Evolutionary conservation across 768 basidiomycete species (phyloP).

Genomic region (Psilocybe sp.): DNA sequence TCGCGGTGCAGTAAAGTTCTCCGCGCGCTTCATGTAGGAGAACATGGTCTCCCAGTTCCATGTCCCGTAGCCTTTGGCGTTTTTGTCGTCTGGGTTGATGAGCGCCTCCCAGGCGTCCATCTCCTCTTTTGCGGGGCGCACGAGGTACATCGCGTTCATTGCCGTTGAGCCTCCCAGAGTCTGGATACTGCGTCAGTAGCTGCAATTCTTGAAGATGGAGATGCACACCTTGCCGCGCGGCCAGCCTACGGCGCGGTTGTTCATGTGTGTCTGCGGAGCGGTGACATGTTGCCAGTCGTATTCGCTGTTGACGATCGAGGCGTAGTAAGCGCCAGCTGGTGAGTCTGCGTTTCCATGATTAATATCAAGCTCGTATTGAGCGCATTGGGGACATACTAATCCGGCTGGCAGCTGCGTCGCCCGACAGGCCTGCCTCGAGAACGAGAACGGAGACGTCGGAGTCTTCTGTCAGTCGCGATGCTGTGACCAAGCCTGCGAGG

Average conservation of each 20-base stretch:
- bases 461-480: conserved; percentile 34
- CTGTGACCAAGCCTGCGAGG: conserved; percentile 28
- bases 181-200: conserved; percentile 4
- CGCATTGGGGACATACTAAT: conserved; percentile 1
- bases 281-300: conserved; percentile 52
- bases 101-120: conserved; percentile 38
- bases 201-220: not conserved
- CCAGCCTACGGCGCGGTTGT: conserved; percentile 43
- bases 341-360: conserved; percentile 22
- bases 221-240: conserved; percentile 49
- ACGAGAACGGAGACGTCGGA: conserved; percentile 32
- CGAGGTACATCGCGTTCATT: conserved; percentile 61
- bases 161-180: conserved; percentile 60
- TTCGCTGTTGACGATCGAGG: conserved; percentile 38
- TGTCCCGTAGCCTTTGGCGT: conserved; percentile 15
- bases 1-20: conserved; percentile 52
- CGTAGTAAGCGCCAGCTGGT: conserved; percentile 46
- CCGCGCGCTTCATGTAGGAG: conserved; percentile 45
- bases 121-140: conserved; percentile 46
- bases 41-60: conserved; percentile 49
- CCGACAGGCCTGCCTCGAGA: conserved; percentile 35
- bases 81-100: conserved; percentile 31
- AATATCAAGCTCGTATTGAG: not conserved
- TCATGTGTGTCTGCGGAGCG: conserved; percentile 37
- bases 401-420: conserved; percentile 9